Conservation (phyloP, 805 yeast genomes). For the Crinitomyces ghanaensis region DNA sequence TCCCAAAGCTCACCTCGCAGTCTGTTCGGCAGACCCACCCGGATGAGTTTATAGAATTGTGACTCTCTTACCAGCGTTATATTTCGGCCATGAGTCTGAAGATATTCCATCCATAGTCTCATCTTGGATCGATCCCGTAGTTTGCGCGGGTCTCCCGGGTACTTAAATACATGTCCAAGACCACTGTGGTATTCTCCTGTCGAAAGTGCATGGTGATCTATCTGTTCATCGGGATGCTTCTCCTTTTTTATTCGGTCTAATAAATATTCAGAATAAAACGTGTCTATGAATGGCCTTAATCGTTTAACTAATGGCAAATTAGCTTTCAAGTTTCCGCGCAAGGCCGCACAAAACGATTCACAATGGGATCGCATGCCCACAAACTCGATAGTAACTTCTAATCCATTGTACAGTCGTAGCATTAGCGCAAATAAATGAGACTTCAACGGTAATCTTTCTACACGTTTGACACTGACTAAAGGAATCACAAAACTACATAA, state of each 20-base stretch:
- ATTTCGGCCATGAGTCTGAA: conserved; percentile 74
- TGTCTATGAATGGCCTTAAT: conserved; percentile 51
- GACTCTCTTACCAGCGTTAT: conserved; percentile 63
- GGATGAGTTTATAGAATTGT: conserved; percentile 66
- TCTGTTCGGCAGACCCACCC: conserved; percentile 91
- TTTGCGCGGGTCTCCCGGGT: conserved; percentile 78
- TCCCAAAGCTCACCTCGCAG: conserved; percentile 97
- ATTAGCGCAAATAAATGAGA: conserved; percentile 68
- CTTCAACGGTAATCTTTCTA: conserved; percentile 72
- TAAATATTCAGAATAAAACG: conserved; percentile 78
- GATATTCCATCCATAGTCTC: conserved; percentile 89
- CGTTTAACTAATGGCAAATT: conserved; percentile 52
- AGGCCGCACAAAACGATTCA: conserved; percentile 62
- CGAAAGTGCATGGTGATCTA: conserved; percentile 29
- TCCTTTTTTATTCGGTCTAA: conserved; percentile 4
- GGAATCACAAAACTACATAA: conserved; percentile 63
- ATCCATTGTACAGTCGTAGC: conserved; percentile 55
- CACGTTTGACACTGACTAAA: conserved; percentile 66
- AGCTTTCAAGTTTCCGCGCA: conserved; percentile 49
- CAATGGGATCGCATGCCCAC: conserved; percentile 70
- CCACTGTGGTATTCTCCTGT: conserved; percentile 33
- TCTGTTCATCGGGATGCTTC: conserved; percentile 24
- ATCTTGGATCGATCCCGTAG: conserved; percentile 73
- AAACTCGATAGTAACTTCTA: conserved; percentile 55
- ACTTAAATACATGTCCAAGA: conserved; percentile 69